Evolutionary conservation across 331 rosid genomes (phyloP).

Genomic region (Pyracantha coccinea): DNA sequence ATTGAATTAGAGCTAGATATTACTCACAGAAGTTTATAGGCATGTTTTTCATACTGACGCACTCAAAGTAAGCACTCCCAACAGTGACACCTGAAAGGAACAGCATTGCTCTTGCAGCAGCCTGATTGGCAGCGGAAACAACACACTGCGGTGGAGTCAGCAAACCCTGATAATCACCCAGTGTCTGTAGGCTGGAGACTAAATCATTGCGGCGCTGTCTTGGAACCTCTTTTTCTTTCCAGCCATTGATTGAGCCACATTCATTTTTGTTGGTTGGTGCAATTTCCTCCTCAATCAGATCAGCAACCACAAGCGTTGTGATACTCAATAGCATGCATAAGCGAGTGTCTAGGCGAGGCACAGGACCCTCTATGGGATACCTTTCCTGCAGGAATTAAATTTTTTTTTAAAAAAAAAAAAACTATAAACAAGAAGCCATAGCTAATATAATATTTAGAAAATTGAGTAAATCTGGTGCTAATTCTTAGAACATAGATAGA

Average conservation of each 20-base stretch:
- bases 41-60: constrained; percentile 61
- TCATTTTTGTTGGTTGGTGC: constrained; percentile 36
- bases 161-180: constrained; percentile 86
- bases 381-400: constrained; percentile 53
- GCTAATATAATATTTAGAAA: background rate
- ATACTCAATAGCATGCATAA: constrained; percentile 81
- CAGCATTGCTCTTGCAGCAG: constrained; percentile 85
- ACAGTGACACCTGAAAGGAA: constrained; percentile 62
- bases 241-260: constrained; percentile 28
- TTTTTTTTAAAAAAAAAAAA: background rate
- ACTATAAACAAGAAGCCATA: background rate
- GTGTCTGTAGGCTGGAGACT: constrained; percentile 64
- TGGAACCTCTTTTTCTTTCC: constrained; percentile 54
- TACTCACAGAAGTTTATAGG: constrained; percentile 74
- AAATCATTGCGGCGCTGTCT: constrained; percentile 56
- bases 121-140: constrained; percentile 76
- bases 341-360: constrained; percentile 93
- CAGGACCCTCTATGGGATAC: constrained; percentile 92
- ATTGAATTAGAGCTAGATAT: constrained; percentile 9
- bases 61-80: constrained; percentile 75
- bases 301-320: constrained; percentile 71
- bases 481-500: too few relatives aligned
- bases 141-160: constrained; percentile 74
- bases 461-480: background rate
- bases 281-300: constrained; percentile 75